Base-by-base conservation (phyloP, 305 asterid genomes). In the Stenogyne calaminthoides region DNA sequence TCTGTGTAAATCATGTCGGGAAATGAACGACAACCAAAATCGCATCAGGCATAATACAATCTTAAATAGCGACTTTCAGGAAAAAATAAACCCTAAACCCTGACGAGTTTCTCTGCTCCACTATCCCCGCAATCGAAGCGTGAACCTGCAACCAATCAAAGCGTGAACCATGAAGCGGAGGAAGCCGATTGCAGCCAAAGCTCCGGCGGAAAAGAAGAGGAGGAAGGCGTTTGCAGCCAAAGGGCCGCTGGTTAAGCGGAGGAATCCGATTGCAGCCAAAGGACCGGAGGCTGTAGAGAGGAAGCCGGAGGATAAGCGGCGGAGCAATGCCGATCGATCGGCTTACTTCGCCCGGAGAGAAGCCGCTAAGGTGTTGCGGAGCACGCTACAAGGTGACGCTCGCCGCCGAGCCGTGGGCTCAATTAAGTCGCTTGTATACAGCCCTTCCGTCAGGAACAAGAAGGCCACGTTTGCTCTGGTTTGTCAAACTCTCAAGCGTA, bases 401-500 rank as follows among this genome's bases (percentile, higher is more conserved):
- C 88, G 91, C 73, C 96, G 97, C 65, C 89, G 86, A 68, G 95
- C 99, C 57, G 83, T 87, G 62, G 97, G 86, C 62, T 87, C 99
- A 49, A 90, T 95, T 27, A 95, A 95, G 86, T 80, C 98, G 54
- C 88, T 92, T 34, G 97, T 95, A 70, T 90, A 83, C 69, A 87
- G 95, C 70, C 99, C 97, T 19, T 76, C 92, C 47, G 51, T 92
- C 67, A 83, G 97, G 87, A 95, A 95, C 82, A 95, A 95, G 70
- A 90, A 67, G 73, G 98, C 95, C 36, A 88, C 98, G 3, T 95
- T 80, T 65, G 99, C 97, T 34, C 80, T 95, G 66, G 96, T 95
- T 22, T 92, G 97, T 83, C 89, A 95, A 76, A 95, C 97, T 20
- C 98, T 92, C 73, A 95, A 95, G 80, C 81, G 99, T 90, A 87